Conservation (phyloP, 2,329 filamentous ascomycete species). For the Microcyclosporella mali region DNA sequence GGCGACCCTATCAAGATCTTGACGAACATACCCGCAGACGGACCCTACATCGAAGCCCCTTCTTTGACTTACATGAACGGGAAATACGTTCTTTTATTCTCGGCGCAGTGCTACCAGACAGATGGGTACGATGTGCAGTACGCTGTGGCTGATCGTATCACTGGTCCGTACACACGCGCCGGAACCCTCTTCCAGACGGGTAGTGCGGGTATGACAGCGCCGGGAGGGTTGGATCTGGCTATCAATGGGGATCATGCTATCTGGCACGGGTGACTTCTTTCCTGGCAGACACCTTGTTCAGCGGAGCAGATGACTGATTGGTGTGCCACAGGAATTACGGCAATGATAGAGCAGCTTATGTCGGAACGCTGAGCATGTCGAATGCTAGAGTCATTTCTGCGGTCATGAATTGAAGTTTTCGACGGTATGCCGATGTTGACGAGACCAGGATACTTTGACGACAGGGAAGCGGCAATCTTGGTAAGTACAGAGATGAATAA, state of each 20-base stretch:
- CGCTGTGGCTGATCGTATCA: slow-evolving; percentile 22
- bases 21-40: slow-evolving; percentile 24
- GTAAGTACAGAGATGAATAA: too few species aligned
- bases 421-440: too few species aligned
- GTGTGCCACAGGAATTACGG: too few species aligned
- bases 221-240: slow-evolving; percentile 28
- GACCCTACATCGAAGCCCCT: slow-evolving; percentile 31
- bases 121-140: slow-evolving; percentile 27
- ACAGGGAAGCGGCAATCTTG: too few species aligned
- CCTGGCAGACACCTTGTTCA: too few species aligned
- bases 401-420: too few species aligned
- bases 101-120: slow-evolving; percentile 25
- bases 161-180: slow-evolving; percentile 21
- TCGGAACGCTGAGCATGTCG: background rate
- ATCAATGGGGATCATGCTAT: slow-evolving; percentile 28
- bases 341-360: too few species aligned
- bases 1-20: slow-evolving; percentile 24
- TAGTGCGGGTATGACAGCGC: slow-evolving; percentile 21
- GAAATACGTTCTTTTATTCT: slow-evolving; percentile 30
- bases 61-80: slow-evolving; percentile 22
- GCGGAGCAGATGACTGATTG: too few species aligned
- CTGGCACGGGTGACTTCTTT: slow-evolving; percentile 26
- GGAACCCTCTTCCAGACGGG: slow-evolving; percentile 26
- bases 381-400: background rate
- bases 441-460: too few species aligned